Evolutionary conservation across 371 early-diverging fungal genomes (phyloP), one percentile per base, ranked within the genome.

Genomic region (Mucor circinelloides): DNA sequence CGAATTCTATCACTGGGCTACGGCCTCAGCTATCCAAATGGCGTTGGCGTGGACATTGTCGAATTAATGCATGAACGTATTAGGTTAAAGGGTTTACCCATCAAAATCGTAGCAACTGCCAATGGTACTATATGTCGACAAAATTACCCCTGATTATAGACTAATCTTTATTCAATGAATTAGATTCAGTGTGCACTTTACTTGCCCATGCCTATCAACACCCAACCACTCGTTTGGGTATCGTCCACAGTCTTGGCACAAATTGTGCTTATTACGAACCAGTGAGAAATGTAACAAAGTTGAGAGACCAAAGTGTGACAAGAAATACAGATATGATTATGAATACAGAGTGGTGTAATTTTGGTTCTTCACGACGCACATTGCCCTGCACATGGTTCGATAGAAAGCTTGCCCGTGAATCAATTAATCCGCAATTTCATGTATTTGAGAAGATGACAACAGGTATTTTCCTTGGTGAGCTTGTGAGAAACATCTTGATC

Each of bases 391-490:
- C 94, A 15, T 84, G 88, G 84, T 95, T 92, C 76, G 98, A 97
- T 81, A 73, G 84, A 65, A 82, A 85, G 56, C 85, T 96, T 54
- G 96, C 96, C 72, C 83, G 90, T 46, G 87, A 86, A 63, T 90
- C 95, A 21, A 72, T 82, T 28, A 91, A 94, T 71, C 93, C 93
- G 23, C 85, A 87, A 31, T 81, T 87, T 72, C 95, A 96, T 74
- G 87, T 91, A 46, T 94, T 93, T 77, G 97, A 96, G 71, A 97
- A 98, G 78, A 91, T 96, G 92, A 91, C 96, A n/a, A 91, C 94
- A n/a, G 97, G 97, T n/a, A 87, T 94, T 68, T 96, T 95, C 75
- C 75, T 97, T 46, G 97, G 97, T 57, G 98, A 97, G 77, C 73
- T 97, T 19, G 89, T 89, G 23, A 87, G 98, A 46, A 85, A 86